Conservation (phyloP, 345 rosid species). For the Hevea brasiliensis region DNA sequence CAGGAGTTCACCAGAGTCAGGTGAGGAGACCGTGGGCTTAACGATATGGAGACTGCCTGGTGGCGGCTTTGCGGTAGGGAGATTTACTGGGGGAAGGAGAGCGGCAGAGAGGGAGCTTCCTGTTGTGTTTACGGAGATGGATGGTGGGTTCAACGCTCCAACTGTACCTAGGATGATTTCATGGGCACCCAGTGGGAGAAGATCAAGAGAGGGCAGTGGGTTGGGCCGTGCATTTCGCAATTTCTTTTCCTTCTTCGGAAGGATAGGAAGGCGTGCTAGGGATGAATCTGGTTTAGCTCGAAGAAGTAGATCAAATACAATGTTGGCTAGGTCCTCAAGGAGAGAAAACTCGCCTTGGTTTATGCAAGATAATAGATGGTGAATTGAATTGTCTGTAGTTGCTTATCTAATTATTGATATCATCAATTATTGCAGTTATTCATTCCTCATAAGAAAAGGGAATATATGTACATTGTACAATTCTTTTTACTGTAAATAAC, state of each 20-base stretch:
- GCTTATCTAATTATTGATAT: conserved; percentile 17
- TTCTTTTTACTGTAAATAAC: conserved; percentile 41
- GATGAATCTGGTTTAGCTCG: conserved; percentile 25
- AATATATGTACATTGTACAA: conserved; percentile 35
- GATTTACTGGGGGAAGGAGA: conserved; percentile 51
- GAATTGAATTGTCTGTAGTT: background rate
- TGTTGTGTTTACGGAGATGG: conserved; percentile 66
- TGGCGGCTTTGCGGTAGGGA: conserved; percentile 82
- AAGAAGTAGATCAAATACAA: conserved; percentile 31
- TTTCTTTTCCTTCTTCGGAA: conserved; percentile 53
- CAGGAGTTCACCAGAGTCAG: conserved; percentile 3
- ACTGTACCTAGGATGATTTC: conserved; percentile 41
- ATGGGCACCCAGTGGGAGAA: conserved; percentile 46
- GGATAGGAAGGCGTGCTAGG: conserved; percentile 30
- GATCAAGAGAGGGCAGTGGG: conserved; percentile 25
- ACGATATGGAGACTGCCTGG: conserved; percentile 86
- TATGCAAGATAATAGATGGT: conserved; percentile 31
- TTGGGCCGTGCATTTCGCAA: conserved; percentile 61
- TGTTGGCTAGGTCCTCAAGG: conserved; percentile 37
- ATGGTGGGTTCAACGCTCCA: conserved; percentile 49
- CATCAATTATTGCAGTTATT: conserved; percentile 10
- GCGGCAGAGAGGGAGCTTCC: conserved; percentile 50
- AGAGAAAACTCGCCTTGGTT: conserved; percentile 25
- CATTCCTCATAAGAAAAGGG: conserved; percentile 26
- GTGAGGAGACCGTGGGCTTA: conserved; percentile 49